Base-by-base conservation (phyloP, 306 rosid genomes). In the Acacia confusa region DNA sequence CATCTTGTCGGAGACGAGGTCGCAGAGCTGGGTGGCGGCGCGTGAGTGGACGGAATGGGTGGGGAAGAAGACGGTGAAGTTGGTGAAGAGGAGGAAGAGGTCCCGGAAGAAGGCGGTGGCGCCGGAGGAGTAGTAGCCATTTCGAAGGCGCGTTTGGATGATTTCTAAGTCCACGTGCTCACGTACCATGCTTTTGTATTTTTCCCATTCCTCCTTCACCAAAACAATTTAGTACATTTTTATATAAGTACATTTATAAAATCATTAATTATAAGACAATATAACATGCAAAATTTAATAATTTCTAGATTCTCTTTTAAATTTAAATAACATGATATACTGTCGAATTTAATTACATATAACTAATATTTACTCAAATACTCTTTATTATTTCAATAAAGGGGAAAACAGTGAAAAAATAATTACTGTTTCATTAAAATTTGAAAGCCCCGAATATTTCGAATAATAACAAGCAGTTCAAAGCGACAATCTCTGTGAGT, bases 131-230 rank as follows among this genome's bases (percentile, higher is more conserved):
- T 94, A 94, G 10, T 65, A 20, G 44, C 92, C 98, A 41, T 85
- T 87, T 58, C 65, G 87, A 61, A 92, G 80, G 78, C 82, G 86
- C 41, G 74, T 60, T 77, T 88, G 89, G 52, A 94, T 85, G 9
- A 84, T 88, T 64, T 89, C 90, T 79, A 94, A 43, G 81, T 92
- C 95, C 71, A 94, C 11, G 74, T 91, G 97, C 87, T 90, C 90
- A 72, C 72, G 82, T 45, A 94, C 87, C 24, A 70, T 15, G 60
- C 65, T 87, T 74, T 87, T 90, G 87, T 94, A 94, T 76, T 66
- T 71, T 19, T 86, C 97, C 41, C 82, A 78, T 57, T 90, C 91
- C 91, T 89, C 88, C 84, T 52, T 0, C 36, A 32, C 45, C 1
- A 69, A 38, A 74, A 67, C 5, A 38, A 20, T 36, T 44, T 10